Conservation (phyloP, 305 asterid genomes). For the Fraxinus dipetala region DNA sequence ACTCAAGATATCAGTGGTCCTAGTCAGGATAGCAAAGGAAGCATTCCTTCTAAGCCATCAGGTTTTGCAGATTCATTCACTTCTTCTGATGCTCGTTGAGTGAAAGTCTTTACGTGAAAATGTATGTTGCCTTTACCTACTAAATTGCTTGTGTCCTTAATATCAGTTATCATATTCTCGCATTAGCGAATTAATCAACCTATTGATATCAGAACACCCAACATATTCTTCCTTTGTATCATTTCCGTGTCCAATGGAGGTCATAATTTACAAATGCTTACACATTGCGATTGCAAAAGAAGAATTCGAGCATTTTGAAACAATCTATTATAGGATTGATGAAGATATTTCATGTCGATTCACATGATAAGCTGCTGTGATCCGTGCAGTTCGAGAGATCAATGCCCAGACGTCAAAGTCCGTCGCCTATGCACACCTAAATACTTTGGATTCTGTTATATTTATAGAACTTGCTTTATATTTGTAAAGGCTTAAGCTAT, state of each 20-base stretch:
- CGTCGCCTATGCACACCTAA: background rate
- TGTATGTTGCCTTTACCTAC: background rate
- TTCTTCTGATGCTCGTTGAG: slow-evolving; percentile 66
- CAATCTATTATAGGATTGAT: background rate
- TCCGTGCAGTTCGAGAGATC: background rate
- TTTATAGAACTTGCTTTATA: background rate
- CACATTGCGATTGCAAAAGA: background rate
- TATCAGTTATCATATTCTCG: background rate
- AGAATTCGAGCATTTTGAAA: background rate
- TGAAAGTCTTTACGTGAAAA: background rate
- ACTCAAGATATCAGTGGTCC: slow-evolving; percentile 35
- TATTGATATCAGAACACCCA: background rate
- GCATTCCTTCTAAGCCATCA: slow-evolving; percentile 60
- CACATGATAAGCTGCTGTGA: background rate
- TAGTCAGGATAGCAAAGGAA: slow-evolving; percentile 64
- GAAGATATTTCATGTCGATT: background rate
- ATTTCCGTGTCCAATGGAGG: background rate
- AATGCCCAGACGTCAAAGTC: background rate
- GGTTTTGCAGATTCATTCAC: slow-evolving; percentile 73
- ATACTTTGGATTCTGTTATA: background rate
- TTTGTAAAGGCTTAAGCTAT: background rate
- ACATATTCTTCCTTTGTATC: background rate
- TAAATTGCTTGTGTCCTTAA: slow-evolving; percentile 1
- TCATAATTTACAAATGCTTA: background rate
- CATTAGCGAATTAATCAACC: background rate